phyloP scores from a whole-genome alignment of 1,139 yeast genomes.

The Saccharomycopsis phalli region DNA sequence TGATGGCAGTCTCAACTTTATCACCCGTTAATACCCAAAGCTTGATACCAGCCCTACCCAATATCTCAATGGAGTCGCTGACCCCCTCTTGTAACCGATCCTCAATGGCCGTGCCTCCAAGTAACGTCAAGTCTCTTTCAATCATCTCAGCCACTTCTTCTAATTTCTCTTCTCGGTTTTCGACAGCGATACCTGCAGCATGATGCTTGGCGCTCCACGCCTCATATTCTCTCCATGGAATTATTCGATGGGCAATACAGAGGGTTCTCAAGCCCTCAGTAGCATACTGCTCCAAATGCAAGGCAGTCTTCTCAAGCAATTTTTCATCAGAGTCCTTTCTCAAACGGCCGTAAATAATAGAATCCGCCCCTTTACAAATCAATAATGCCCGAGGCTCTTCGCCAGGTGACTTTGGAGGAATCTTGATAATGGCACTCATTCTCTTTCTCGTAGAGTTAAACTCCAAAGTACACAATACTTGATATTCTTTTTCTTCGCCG shows the following conservation, averaged over 20 bases:
- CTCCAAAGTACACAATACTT: slow-evolving; percentile 67
- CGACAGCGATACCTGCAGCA: slow-evolving; percentile 64
- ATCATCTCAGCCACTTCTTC: slow-evolving; percentile 74
- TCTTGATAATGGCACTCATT: slow-evolving; percentile 84
- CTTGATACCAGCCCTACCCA: slow-evolving; percentile 88
- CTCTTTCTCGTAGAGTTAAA: slow-evolving; percentile 91
- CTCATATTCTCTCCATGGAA: slow-evolving; percentile 50
- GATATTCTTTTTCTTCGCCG: slow-evolving; percentile 64
- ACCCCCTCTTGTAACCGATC: slow-evolving; percentile 95
- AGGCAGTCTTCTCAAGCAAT: slow-evolving; percentile 56
- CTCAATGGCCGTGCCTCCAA: slow-evolving; percentile 98
- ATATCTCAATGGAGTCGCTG: slow-evolving; percentile 80
- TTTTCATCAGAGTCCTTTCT: slow-evolving; percentile 33
- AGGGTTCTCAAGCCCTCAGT: slow-evolving; percentile 93
- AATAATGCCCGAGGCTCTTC: slow-evolving; percentile 42
- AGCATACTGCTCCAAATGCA: slow-evolving; percentile 88
- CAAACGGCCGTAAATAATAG: slow-evolving; percentile 73
- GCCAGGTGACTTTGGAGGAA: slow-evolving; percentile 39
- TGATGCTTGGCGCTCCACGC: slow-evolving; percentile 66
- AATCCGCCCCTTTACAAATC: slow-evolving; percentile 92
- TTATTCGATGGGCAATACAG: slow-evolving; percentile 78
- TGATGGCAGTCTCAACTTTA: slow-evolving; percentile 95
- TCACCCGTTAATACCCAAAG: slow-evolving; percentile 98
- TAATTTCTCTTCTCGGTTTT: slow-evolving; percentile 68
- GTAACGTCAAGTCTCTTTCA: slow-evolving; percentile 59